These are phyloP conservation scores for Aspergillus luchuensis DNA, from an alignment of 2,329 filamentous ascomycete species.

Conservation along the genomic window DNA sequence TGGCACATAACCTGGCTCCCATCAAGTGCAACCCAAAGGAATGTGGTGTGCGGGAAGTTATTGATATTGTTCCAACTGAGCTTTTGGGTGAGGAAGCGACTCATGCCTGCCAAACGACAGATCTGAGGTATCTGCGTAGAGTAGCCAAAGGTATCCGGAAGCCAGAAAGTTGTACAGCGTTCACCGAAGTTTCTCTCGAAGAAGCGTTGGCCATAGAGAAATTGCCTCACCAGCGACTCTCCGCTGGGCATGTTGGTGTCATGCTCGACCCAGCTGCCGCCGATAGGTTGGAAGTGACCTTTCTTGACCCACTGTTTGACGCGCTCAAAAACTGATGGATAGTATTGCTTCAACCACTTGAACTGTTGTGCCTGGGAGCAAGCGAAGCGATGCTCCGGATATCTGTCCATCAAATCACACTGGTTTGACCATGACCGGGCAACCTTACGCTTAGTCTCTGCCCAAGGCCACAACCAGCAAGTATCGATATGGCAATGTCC, in stretches of 20 bases:
- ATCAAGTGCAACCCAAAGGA: conserved; percentile 96
- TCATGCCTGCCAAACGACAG: conserved; percentile 93
- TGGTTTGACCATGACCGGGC: conserved; percentile 96
- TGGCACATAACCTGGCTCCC: conserved; percentile 96
- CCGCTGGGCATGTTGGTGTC: conserved; percentile 97
- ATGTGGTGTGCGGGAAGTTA: conserved; percentile 96
- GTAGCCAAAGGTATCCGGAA: conserved; percentile 97
- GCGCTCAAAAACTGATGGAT: conserved; percentile 84
- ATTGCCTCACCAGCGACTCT: conserved; percentile 90
- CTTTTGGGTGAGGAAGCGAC: conserved; percentile 95
- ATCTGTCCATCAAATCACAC: conserved; percentile 91
- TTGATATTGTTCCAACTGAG: conserved; percentile 99
- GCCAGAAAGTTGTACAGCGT: conserved; percentile 90
- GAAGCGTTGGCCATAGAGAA: conserved; percentile 91
- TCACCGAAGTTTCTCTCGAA: conserved; percentile 92
- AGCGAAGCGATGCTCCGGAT: conserved; percentile 89
- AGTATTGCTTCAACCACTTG: conserved; percentile 92
- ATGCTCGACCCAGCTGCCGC: conserved; percentile 98
- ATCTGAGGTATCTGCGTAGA: conserved; percentile 92
- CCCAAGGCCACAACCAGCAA: conserved; percentile 98
- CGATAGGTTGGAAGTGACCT: conserved; percentile 90
- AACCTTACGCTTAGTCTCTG: conserved; percentile 95
- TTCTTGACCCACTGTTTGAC: conserved; percentile 90
- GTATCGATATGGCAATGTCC: conserved; percentile 98
- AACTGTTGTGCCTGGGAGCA: conserved; percentile 96